Conservation (phyloP, 2,329 filamentous ascomycete species). For the Cadophora sp. region DNA sequence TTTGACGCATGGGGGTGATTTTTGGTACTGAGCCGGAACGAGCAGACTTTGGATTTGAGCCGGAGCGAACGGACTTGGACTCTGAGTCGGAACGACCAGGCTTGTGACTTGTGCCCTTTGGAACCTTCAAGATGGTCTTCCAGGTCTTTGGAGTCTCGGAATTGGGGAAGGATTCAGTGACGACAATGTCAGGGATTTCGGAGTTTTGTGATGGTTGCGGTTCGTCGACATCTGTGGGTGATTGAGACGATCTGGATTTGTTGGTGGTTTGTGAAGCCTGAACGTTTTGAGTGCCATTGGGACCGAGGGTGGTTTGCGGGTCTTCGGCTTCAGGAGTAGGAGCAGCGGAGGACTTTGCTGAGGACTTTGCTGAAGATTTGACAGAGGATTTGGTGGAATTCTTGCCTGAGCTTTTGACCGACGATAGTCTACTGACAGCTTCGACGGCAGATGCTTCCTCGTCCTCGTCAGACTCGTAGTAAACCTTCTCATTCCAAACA, state of each 20-base stretch:
- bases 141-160: neutral
- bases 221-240: conserved; percentile 6
- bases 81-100: neutral
- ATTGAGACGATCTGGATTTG: conserved; percentile 4
- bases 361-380: neutral
- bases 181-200: conserved; percentile 1
- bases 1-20: neutral
- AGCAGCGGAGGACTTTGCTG: conserved; percentile 1
- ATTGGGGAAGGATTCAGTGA: neutral
- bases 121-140: conserved; percentile 10
- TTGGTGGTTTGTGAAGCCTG: conserved; percentile 10
- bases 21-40: neutral
- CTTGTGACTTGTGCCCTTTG: neutral
- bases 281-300: conserved; percentile 9
- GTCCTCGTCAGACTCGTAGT: conserved; percentile 18
- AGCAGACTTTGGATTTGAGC: conserved; percentile 2
- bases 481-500: neutral
- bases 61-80: conserved; percentile 1
- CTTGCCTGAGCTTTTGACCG: neutral
- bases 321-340: conserved; percentile 14
- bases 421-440: neutral
- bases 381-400: neutral
- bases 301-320: neutral
- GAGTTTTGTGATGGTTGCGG: conserved; percentile 8
- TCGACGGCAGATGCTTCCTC: conserved; percentile 5